Evolutionary conservation across 148 eudicot genomes (phyloP), one percentile per base, ranked within the genome.

Genomic region (Camellia sinensis): DNA sequence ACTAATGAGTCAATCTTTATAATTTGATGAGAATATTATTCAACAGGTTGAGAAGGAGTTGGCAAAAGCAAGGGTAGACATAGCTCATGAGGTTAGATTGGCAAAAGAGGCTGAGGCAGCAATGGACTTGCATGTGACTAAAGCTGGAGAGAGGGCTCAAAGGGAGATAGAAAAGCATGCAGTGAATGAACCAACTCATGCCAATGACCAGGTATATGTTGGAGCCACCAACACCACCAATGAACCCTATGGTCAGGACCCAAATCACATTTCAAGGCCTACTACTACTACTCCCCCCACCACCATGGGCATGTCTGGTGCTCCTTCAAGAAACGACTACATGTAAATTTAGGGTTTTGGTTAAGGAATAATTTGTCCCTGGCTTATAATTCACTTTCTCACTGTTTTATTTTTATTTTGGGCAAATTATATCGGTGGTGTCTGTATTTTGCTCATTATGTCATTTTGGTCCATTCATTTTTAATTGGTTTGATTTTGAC

Each of bases 61-160:
- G 63, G 90, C 92, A 11, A 83, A 88, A 76, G 82, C 89, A 0
- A 86, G 88, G 72, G 64, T 59, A 11, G 84, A 88, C 43, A 81
- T 91, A 0, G 97, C 97, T 29, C 89, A 89, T 52, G 97, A 92
- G 76, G 83, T 87, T 2, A 85, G 91, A 48, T 77, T 89, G 82
- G 97, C 94, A 9, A 84, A 77, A 71, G 91, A 92, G 66, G 97
- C 97, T 2, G 91, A 92, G 85, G 89, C 85, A 9, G 83, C 79
- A 7, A 88, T 91, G 94, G 88, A 91, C 14, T 7, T 83, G 48
- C 97, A 92, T 81, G 90, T 84, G 59, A 77, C 85, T 29, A 92
- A 85, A 76, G 94, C 91, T 17, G 90, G 82, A 1, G 84, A 89
- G 14, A 76, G 75, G 48, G 90, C 75, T 5, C 63, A 76, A 10